Evolutionary conservation across 2,329 filamentous ascomycete species (phyloP).

Genomic region (Chaetomiaceae sp.): DNA sequence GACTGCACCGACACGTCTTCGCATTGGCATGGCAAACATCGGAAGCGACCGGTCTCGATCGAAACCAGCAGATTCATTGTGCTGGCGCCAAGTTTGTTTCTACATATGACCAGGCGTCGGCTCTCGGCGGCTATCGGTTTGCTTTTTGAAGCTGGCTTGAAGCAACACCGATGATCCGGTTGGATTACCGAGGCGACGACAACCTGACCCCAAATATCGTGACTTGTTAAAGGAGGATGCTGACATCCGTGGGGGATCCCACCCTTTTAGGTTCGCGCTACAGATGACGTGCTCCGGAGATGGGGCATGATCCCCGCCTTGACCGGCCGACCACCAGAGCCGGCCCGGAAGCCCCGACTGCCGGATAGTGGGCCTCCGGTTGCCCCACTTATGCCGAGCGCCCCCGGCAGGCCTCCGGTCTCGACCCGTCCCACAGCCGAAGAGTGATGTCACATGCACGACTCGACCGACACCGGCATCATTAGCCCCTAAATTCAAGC

Average conservation of each 20-base stretch:
- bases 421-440: conserved; percentile 12
- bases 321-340: not conserved
- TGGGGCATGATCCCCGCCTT: not conserved
- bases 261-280: not conserved
- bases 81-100: not conserved
- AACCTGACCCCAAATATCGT: too few species aligned
- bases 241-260: not conserved
- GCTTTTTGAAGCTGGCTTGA: not conserved
- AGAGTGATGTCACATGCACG: conserved; percentile 12
- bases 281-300: not conserved
- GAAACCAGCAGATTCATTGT: not conserved
- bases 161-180: too few species aligned
- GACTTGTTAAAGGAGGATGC: too few species aligned
- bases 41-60: not conserved
- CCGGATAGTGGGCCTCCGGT: conserved; percentile 3
- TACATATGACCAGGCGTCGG: conserved; percentile 2
- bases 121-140: conserved; percentile 21
- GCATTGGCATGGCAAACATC: not conserved
- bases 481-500: too few species aligned
- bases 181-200: too few species aligned
- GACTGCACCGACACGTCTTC: not conserved
- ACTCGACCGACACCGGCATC: not conserved
- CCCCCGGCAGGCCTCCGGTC: conserved; percentile 13
- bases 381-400: conserved; percentile 17
- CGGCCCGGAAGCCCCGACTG: conserved; percentile 16